Conservation (phyloP, 2,329 filamentous ascomycete species). For the Colletotrichum cordylinicola region DNA sequence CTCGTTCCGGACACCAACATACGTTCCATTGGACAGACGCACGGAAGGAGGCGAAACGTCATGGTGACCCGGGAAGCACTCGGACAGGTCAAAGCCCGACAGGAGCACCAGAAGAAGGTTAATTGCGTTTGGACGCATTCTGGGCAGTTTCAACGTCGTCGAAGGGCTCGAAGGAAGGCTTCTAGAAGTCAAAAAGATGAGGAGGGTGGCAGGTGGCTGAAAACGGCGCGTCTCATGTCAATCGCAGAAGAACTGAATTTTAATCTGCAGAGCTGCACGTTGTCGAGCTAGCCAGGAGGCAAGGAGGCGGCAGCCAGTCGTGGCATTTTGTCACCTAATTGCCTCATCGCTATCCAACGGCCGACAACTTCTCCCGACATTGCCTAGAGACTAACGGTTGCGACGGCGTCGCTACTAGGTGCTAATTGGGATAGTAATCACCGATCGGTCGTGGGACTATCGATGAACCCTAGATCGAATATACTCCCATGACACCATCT, state of each 20-base stretch:
- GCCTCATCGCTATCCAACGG: not conserved
- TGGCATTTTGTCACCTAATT: not conserved
- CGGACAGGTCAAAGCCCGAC: slow-evolving; percentile 2
- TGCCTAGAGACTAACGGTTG: not conserved
- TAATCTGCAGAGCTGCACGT: not conserved
- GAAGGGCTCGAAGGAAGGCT: not conserved
- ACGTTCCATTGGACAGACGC: slow-evolving; percentile 32
- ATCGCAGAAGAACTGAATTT: not conserved
- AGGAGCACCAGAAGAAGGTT: slow-evolving; percentile 13
- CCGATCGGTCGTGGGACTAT: not conserved
- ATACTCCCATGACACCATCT: not conserved
- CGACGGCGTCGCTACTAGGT: not conserved
- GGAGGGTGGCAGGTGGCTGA: not conserved
- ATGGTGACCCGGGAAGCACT: not conserved
- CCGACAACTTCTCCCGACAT: not conserved
- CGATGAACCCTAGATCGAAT: not conserved
- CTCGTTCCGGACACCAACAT: slow-evolving; percentile 43
- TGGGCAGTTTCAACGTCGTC: not conserved
- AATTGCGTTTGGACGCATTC: slow-evolving; percentile 5
- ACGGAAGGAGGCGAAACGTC: slow-evolving; percentile 10
- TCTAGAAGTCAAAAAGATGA: not conserved
- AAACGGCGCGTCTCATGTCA: not conserved
- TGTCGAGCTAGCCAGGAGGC: not conserved
- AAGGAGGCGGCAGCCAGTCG: not conserved
- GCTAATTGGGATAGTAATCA: not conserved